Percentiles rank a stretch among this genome's conserved stretches.
These are phyloP conservation scores for Penicillium cinerascens DNA, from an alignment of 495 filamentous ascomycete species.

Conservation along the genomic window DNA sequence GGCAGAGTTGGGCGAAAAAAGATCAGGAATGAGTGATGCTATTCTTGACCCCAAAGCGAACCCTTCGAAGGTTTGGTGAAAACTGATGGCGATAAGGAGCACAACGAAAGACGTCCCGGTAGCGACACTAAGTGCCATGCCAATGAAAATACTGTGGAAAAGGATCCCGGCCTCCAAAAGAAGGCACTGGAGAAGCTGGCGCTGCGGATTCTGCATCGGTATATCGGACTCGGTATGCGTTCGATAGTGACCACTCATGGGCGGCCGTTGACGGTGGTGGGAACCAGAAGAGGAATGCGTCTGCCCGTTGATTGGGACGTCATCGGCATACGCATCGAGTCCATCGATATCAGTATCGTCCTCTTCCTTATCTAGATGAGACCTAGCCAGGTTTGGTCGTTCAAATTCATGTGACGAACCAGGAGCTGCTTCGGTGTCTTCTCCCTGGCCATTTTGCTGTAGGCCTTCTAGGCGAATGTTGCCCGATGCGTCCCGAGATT, in stretches of 20 bases:
- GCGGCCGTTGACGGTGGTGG: conserved; percentile 15
- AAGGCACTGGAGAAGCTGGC: conserved; percentile 71
- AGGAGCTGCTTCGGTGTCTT: conserved; percentile 4
- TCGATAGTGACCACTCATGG: conserved; percentile 8
- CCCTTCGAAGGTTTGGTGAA: conserved; percentile 84
- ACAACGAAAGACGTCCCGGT: conserved; percentile 74
- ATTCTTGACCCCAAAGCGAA: conserved; percentile 72
- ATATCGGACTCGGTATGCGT: conserved; percentile 16
- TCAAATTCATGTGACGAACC: conserved; percentile 13
- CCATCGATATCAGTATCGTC: conserved; percentile 31
- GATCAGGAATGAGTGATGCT: conserved; percentile 56
- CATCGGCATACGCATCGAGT: conserved; percentile 27
- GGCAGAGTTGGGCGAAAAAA: conserved; percentile 47
- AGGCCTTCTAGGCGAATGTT: conserved; percentile 27
- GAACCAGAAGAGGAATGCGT: background rate
- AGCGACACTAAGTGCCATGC: conserved; percentile 83
- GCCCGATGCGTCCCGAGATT: conserved; percentile 13
- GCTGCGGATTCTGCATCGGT: conserved; percentile 43
- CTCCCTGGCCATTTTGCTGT: conserved; percentile 6
- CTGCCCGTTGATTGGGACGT: conserved; percentile 17
- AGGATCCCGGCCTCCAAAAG: conserved; percentile 82
- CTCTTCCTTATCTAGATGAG: conserved; percentile 17
- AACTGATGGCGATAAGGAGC: conserved; percentile 75
- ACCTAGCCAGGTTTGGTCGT: background rate
- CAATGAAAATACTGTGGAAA: conserved; percentile 86